Conservation (phyloP, 2,329 filamentous ascomycete species). For the Colletotrichum endophyticum region DNA sequence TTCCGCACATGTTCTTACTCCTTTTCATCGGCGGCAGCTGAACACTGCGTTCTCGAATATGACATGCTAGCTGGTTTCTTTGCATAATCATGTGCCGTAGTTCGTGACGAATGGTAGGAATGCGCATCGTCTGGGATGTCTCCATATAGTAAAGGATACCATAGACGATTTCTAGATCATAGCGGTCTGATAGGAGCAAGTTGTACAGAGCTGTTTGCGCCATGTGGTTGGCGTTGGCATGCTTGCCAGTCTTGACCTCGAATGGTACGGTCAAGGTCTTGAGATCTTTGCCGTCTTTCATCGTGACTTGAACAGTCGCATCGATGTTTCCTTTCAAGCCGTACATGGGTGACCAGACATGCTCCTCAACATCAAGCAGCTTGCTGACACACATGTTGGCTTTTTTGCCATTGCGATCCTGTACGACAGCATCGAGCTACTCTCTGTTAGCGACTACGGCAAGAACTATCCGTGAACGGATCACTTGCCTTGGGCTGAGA, state of each 20-base stretch:
- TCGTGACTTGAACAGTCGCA: constrained; percentile 88
- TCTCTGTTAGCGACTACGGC: constrained; percentile 29
- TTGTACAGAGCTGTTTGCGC: constrained; percentile 97
- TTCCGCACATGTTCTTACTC: constrained; percentile 79
- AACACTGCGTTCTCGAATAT: constrained; percentile 78
- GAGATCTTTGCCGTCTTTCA: constrained; percentile 71
- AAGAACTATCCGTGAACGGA: neutral
- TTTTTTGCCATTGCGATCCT: constrained; percentile 38
- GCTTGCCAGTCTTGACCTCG: constrained; percentile 93
- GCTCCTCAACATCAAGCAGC: constrained; percentile 94
- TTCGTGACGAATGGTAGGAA: constrained; percentile 85
- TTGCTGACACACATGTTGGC: constrained; percentile 91
- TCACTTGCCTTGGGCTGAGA: constrained; percentile 67
- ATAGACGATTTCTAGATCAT: constrained; percentile 89
- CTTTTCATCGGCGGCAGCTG: constrained; percentile 87
- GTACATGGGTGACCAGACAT: constrained; percentile 98
- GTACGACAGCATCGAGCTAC: constrained; percentile 13
- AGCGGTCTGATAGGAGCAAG: constrained; percentile 88
- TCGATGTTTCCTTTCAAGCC: constrained; percentile 98
- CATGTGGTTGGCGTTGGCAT: constrained; percentile 80
- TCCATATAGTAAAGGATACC: constrained; percentile 97
- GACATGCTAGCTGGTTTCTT: constrained; percentile 86
- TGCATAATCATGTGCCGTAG: constrained; percentile 97
- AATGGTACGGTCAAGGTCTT: constrained; percentile 86
- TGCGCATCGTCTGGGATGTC: constrained; percentile 81